These are phyloP conservation scores for Vitis hybrid DNA, from an alignment of 177 flowering plant species.

Conservation along the genomic window DNA sequence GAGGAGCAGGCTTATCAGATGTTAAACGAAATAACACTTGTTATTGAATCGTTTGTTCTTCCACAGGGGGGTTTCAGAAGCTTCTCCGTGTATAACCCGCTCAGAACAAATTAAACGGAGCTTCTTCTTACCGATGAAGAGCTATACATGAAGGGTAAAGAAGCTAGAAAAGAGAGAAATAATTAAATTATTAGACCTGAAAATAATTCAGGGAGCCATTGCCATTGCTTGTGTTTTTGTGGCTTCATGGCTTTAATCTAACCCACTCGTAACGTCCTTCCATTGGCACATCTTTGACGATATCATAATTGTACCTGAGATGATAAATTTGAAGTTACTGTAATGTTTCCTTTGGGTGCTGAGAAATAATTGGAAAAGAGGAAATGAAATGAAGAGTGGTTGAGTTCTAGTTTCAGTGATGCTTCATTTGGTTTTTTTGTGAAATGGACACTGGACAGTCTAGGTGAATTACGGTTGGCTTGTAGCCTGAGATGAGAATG, in stretches of 20 bases:
- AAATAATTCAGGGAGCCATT: neutral
- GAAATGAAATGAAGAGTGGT: no score
- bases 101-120: neutral
- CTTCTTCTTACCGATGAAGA: slow-evolving; percentile 2
- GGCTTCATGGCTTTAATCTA: slow-evolving; percentile 23
- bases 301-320: slow-evolving; percentile 45
- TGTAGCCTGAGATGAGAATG: neutral
- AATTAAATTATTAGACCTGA: slow-evolving; percentile 1
- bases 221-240: neutral
- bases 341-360: no score
- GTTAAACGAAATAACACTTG: neutral
- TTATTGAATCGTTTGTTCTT: slow-evolving; percentile 2
- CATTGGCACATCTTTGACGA: slow-evolving; percentile 37
- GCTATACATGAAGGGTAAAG: slow-evolving; percentile 5
- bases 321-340: no score
- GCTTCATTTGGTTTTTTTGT: neutral
- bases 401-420: neutral
- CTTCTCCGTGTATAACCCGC: slow-evolving; percentile 2
- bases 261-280: slow-evolving; percentile 51
- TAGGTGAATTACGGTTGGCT: neutral
- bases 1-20: neutral
- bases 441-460: neutral
- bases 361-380: no score
- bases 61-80: neutral
- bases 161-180: neutral